A percentile compares a stretch with the other conserved stretches of the same genome.
phyloP scores from a whole-genome alignment of 495 filamentous ascomycete genomes.

The Penicillium macrosclerotiorum region DNA sequence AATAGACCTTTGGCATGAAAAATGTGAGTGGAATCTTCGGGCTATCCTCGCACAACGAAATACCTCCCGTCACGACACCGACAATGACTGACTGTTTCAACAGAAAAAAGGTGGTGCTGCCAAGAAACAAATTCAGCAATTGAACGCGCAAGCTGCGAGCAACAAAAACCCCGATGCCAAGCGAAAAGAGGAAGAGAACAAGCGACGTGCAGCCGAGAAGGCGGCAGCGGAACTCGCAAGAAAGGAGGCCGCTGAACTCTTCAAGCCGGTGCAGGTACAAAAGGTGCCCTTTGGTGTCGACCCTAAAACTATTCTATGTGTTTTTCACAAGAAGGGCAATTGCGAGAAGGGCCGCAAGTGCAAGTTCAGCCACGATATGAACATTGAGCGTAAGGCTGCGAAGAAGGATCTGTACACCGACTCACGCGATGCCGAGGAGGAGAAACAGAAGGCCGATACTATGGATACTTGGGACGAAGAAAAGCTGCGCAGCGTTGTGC shows the following conservation, averaged over 20 bases:
- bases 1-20: conserved; percentile 94
- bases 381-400: conserved; percentile 82
- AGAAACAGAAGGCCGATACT: conserved; percentile 84
- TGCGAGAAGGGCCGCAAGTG: conserved; percentile 98
- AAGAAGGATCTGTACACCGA: conserved; percentile 95
- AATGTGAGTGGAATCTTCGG: conserved; percentile 57
- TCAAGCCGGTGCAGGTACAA: conserved; percentile 92
- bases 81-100: conserved; percentile 15
- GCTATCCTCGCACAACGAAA: conserved; percentile 7
- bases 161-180: conserved; percentile 83
- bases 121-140: conserved; percentile 82
- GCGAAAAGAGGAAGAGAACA: conserved; percentile 84
- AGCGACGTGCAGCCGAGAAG: conserved; percentile 81
- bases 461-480: conserved; percentile 98
- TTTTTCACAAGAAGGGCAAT: conserved; percentile 92
- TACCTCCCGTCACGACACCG: conserved; percentile 9
- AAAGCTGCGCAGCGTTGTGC: conserved; percentile 83
- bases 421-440: conserved; percentile 66
- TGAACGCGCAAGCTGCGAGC: conserved; percentile 66
- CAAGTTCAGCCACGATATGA: conserved; percentile 93
- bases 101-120: conserved; percentile 90
- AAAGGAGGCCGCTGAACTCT: conserved; percentile 76
- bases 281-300: conserved; percentile 98
- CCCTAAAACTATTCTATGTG: conserved; percentile 95
- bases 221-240: conserved; percentile 78